Conservation (phyloP, 2,329 filamentous ascomycete genomes). For the Arachnomyces sp. region DNA sequence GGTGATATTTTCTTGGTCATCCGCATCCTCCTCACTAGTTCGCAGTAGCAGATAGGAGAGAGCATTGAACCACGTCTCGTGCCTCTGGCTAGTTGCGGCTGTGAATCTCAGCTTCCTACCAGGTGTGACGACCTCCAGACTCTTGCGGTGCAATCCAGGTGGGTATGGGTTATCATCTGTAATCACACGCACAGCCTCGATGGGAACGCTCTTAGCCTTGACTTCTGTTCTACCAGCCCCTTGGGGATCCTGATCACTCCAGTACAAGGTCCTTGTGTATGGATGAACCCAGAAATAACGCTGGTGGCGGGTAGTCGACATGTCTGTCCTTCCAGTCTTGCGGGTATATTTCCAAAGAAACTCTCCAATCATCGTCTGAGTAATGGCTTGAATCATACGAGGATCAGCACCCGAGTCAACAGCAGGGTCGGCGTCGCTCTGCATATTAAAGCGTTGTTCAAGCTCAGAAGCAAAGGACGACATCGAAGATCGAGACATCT, state of each 20-base stretch:
- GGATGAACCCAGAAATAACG: conserved; percentile 99
- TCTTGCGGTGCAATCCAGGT: conserved; percentile 89
- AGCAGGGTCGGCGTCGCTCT: conserved; percentile 47
- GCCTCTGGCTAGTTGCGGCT: conserved; percentile 82
- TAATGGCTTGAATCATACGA: conserved; percentile 98
- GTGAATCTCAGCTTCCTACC: conserved; percentile 89
- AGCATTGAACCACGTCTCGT: conserved; percentile 98
- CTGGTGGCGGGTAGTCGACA: conserved; percentile 75
- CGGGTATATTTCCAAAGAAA: conserved; percentile 99
- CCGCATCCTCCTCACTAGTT: conserved; percentile 51
- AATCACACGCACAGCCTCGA: conserved; percentile 85
- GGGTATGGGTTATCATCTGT: conserved; percentile 93
- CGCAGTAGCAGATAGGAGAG: conserved; percentile 84
- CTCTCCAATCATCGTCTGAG: conserved; percentile 98
- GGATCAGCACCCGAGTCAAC: conserved; percentile 74
- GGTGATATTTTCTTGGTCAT: conserved; percentile 50
- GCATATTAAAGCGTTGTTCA: conserved; percentile 80
- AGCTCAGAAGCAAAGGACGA: conserved; percentile 94
- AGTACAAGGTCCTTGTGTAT: conserved; percentile 92
- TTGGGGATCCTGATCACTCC: conserved; percentile 85
- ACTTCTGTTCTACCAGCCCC: conserved; percentile 68
- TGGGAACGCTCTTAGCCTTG: conserved; percentile 79
- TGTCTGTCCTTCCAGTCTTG: conserved; percentile 77
- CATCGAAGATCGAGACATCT: conserved; percentile 65
- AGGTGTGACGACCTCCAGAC: conserved; percentile 79